These are phyloP conservation scores for Trapa bicornis DNA, from an alignment of 345 rosid genomes.

Conservation along the genomic window DNA sequence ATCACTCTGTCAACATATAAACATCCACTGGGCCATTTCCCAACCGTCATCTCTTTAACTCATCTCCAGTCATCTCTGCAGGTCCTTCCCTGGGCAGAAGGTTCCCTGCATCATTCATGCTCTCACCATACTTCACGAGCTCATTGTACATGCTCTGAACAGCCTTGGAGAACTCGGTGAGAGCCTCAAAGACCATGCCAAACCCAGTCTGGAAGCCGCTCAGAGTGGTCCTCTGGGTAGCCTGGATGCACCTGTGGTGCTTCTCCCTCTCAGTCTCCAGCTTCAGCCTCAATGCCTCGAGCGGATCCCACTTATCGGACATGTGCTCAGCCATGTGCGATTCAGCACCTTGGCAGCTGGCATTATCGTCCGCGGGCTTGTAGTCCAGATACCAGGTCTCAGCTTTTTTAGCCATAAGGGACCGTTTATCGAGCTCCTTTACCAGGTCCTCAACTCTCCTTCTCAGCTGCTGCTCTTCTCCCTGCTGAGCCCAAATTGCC, in stretches of 20 bases:
- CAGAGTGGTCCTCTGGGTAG: slow-evolving; percentile 47
- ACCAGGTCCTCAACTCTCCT: slow-evolving; percentile 51
- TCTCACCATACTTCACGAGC: slow-evolving; percentile 25
- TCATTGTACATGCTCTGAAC: slow-evolving; percentile 42
- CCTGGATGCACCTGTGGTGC: slow-evolving; percentile 36
- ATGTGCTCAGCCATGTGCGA: slow-evolving; percentile 15
- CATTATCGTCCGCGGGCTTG: slow-evolving; percentile 26
- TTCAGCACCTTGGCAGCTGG: slow-evolving; percentile 7
- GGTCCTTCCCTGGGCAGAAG: slow-evolving; percentile 7
- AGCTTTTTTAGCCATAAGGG: slow-evolving; percentile 26
- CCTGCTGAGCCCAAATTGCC: slow-evolving; percentile 53
- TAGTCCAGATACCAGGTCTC: slow-evolving; percentile 38
- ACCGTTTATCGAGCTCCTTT: slow-evolving; percentile 46
- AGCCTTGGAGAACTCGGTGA: slow-evolving; percentile 39
- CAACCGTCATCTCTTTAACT: slow-evolving; percentile 19
- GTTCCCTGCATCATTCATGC: slow-evolving; percentile 15
- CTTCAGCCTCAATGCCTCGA: slow-evolving; percentile 36
- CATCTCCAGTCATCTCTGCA: slow-evolving; percentile 21
- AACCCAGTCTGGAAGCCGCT: slow-evolving; percentile 47
- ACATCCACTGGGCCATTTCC: neutral
- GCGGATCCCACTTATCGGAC: slow-evolving; percentile 32
- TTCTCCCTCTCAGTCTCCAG: slow-evolving; percentile 42
- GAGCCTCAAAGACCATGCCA: slow-evolving; percentile 30
- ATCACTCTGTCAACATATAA: slow-evolving; percentile 2
- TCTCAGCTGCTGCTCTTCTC: slow-evolving; percentile 52